Evolutionary conservation across 2,329 filamentous ascomycete species (phyloP), one percentile per base, ranked within the genome.

Genomic region (Scleromitrula shiraiana): DNA sequence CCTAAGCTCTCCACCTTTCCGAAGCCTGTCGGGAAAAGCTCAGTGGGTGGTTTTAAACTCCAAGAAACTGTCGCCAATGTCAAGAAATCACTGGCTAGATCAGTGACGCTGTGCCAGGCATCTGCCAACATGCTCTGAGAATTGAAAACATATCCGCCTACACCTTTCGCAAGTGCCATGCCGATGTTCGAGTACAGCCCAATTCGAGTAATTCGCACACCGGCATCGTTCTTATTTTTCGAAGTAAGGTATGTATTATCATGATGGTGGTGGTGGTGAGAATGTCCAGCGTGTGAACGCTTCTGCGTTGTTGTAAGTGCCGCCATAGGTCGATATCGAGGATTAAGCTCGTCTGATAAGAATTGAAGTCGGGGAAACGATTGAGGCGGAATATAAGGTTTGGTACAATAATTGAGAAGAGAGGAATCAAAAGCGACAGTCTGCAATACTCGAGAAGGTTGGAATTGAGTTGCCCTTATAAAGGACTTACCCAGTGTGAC

Each of bases 1-100:
- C 93, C 93, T 63, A 98, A 70, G 61, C 89, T 95, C 72, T 98
- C 93, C n/a, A 98, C 79, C 71, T 98, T 98, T 64, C 93, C 93
- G 64, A 95, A 98, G 2, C 93, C 93, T 60, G 82, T 80, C 2
- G 93, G 93, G 64, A 95, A 98, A 33, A 78, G 78, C 46, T 85
- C 77, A 9, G 86, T 88, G 0, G 93, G 89, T 5, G 88, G 83
- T 60, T 85, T 88, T 51, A 97, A 70, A 51, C 90, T 95, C 82
- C 87, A 95, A 17, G 90, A 91, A 39, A 98, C 90, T 8, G 93
- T 98, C 14, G 88, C 87, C 17, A 98, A 77, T 1, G 93, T 98
- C 66, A 96, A 81, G 59, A 98, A 77, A 66, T 98, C 93, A 45
- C 90, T 96, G 52, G 95, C 88, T 49, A 98, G 78, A 68, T 98